These are phyloP conservation scores for Megacollybia marginata DNA, from an alignment of 768 basidiomycete species.

Conservation along the genomic window DNA sequence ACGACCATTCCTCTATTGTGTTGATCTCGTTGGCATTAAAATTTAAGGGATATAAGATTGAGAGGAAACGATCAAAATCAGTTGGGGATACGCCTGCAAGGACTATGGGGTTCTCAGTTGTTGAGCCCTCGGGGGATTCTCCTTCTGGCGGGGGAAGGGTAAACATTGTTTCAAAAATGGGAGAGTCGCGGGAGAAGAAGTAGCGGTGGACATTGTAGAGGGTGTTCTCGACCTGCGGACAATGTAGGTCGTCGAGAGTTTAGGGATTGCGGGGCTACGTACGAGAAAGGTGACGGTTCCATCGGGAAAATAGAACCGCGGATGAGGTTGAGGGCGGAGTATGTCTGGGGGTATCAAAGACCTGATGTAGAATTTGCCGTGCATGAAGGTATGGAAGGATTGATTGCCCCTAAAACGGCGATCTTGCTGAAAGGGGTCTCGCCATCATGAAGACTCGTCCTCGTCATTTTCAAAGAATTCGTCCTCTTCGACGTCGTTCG, in stretches of 20 bases:
- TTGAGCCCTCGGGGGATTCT: conserved; percentile 16
- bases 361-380: too few species aligned
- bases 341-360: too few species aligned
- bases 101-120: conserved; percentile 28
- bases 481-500: background rate
- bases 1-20: conserved; percentile 22
- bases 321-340: conserved; percentile 12
- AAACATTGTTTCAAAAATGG: conserved; percentile 25
- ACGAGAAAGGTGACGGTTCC: conserved; percentile 27
- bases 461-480: background rate
- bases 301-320: conserved; percentile 20
- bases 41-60: conserved; percentile 38
- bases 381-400: too few species aligned
- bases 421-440: too few species aligned
- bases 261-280: background rate
- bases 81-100: conserved; percentile 36
- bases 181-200: conserved; percentile 33
- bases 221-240: conserved; percentile 41
- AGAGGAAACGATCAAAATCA: conserved; percentile 47
- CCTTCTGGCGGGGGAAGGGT: conserved; percentile 21
- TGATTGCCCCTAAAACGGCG: too few species aligned
- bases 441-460: background rate
- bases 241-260: background rate
- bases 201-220: conserved; percentile 44
- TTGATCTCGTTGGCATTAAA: conserved; percentile 10